Conservation (phyloP, 208 protist species). For the Polymyxa betae region DNA sequence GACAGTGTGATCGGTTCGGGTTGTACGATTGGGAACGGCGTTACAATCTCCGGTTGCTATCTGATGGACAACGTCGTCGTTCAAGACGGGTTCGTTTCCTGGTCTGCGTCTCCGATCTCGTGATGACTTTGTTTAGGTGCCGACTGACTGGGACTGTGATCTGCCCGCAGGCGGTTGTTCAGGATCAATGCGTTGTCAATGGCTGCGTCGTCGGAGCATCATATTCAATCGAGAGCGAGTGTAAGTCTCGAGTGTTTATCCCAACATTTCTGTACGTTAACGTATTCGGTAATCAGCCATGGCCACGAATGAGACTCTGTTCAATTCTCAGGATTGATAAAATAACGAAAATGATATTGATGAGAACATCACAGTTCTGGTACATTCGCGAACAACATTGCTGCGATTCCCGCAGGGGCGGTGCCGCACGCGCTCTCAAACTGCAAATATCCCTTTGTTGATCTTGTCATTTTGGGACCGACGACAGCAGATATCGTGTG, state of each 20-base stretch:
- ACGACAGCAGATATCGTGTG: no score
- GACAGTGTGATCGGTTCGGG: constrained; percentile 1
- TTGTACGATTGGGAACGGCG: not conserved
- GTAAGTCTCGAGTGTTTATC: not conserved
- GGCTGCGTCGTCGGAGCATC: not conserved
- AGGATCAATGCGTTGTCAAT: not conserved
- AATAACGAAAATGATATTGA: no score
- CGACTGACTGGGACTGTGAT: not conserved
- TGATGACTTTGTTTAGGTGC: not conserved
- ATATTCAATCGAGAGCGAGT: constrained; percentile 2
- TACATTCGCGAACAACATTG: no score
- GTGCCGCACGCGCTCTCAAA: no score
- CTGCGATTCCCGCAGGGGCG: no score
- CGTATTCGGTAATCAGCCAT: not conserved
- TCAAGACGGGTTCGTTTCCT: not conserved
- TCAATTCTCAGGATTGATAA: not conserved
- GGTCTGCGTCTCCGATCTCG: not conserved
- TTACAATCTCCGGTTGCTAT: not conserved
- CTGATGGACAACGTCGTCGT: constrained; percentile 20
- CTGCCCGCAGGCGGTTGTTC: not conserved
- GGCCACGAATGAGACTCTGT: not conserved
- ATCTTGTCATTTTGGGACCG: no score
- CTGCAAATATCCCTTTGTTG: no score
- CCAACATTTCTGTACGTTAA: not conserved
- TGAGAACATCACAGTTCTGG: no score